Conservation (phyloP, 768 basidiomycete species). For the Trametes punicea region DNA sequence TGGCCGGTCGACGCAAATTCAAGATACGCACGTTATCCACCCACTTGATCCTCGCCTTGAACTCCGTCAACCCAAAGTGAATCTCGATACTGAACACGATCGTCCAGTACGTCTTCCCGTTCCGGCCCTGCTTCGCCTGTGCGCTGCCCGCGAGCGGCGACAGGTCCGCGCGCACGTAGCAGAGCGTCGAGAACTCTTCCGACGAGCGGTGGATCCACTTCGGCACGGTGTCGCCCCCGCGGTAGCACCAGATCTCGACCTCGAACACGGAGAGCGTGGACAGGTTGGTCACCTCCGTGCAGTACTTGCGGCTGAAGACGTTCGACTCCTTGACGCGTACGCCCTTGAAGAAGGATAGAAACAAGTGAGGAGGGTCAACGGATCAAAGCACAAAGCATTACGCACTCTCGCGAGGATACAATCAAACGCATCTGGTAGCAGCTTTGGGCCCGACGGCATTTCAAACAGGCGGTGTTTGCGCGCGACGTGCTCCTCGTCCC, state of each 20-base stretch:
- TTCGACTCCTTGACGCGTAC: slow-evolving; percentile 79
- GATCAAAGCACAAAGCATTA: slow-evolving; percentile 6
- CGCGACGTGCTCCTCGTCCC: slow-evolving; percentile 62
- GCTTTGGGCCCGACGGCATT: slow-evolving; percentile 70
- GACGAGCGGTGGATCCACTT: slow-evolving; percentile 63
- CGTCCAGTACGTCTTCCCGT: slow-evolving; percentile 75
- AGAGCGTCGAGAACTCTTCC: slow-evolving; percentile 75
- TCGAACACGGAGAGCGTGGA: slow-evolving; percentile 77
- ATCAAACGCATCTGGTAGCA: slow-evolving; percentile 81
- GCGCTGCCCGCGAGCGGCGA: slow-evolving; percentile 72
- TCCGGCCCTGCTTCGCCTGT: slow-evolving; percentile 58
- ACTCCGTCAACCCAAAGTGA: slow-evolving; percentile 80
- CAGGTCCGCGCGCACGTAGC: slow-evolving; percentile 74
- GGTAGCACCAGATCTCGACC: slow-evolving; percentile 82
- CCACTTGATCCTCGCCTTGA: slow-evolving; percentile 81
- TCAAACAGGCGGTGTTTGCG: slow-evolving; percentile 67
- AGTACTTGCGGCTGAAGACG: slow-evolving; percentile 79
- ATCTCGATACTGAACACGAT: slow-evolving; percentile 84
- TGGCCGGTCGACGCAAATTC: not conserved
- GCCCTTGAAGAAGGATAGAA: slow-evolving; percentile 38
- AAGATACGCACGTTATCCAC: slow-evolving; percentile 60
- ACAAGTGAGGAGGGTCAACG: not conserved
- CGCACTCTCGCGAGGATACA: slow-evolving; percentile 70
- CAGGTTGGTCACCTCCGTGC: slow-evolving; percentile 74
- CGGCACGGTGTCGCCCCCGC: slow-evolving; percentile 68